A percentile compares a stretch with the other conserved stretches of the same genome.
Conservation (phyloP, 345 rosid genomes). For the Linum usitatissimum region DNA sequence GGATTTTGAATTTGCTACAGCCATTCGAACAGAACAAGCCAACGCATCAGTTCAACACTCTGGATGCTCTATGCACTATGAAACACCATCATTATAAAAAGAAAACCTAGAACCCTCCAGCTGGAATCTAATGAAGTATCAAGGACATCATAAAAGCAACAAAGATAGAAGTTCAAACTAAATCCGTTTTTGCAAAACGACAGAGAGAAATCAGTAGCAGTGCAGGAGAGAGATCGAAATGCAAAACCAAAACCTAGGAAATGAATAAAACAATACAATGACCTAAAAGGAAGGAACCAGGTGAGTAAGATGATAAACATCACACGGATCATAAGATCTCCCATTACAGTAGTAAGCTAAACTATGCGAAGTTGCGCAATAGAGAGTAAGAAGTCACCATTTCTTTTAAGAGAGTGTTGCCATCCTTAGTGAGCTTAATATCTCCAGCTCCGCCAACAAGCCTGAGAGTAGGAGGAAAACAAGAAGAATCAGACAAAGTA, state of each 20-base stretch:
- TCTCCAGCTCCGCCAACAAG: conserved; percentile 99
- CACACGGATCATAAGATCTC: conserved; percentile 15
- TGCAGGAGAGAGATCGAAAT: background rate
- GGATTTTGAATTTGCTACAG: conserved; percentile 97
- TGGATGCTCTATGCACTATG: background rate
- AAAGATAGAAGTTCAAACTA: background rate
- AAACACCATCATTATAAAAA: background rate
- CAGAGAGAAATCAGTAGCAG: background rate
- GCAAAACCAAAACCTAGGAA: background rate
- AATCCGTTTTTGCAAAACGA: background rate
- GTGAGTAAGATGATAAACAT: background rate
- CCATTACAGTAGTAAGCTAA: background rate
- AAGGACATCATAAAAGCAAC: background rate
- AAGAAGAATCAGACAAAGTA: background rate
- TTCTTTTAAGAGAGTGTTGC: conserved; percentile 89
- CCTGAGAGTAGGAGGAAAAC: conserved; percentile 27
- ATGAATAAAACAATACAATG: background rate
- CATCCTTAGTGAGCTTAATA: conserved; percentile 94
- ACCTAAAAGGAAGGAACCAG: background rate
- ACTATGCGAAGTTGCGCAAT: background rate
- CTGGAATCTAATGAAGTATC: background rate
- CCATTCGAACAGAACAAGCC: conserved; percentile 10
- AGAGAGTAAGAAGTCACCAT: conserved; percentile 38
- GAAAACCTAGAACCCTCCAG: background rate
- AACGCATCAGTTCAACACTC: background rate